These are phyloP conservation scores for Eragrostis curvula DNA, from an alignment of 176 grass and related monocot genomes.

Conservation along the genomic window DNA sequence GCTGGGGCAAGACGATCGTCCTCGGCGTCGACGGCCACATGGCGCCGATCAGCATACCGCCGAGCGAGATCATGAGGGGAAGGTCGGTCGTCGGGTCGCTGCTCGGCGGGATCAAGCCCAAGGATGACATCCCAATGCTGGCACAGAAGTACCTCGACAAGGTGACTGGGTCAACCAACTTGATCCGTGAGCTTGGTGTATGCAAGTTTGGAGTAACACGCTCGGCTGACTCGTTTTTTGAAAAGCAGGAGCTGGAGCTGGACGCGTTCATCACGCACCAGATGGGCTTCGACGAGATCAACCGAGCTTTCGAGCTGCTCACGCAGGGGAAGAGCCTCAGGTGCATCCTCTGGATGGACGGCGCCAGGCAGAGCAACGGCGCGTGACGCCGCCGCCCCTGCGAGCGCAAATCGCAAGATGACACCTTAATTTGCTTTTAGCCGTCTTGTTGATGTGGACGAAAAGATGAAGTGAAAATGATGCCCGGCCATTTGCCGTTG, in stretches of 20 bases:
- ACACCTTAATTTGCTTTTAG: too few relatives aligned
- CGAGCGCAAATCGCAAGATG: too few relatives aligned
- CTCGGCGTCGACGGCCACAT: constrained; percentile 21
- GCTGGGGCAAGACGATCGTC: constrained; percentile 69
- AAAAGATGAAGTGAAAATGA: too few relatives aligned
- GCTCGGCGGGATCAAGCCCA: constrained; percentile 65
- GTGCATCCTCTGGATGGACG: constrained; percentile 64
- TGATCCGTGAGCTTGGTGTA: too few relatives aligned
- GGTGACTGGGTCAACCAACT: constrained; percentile 27
- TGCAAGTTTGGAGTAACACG: too few relatives aligned
- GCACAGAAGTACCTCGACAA: constrained; percentile 48
- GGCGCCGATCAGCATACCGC: constrained; percentile 26
- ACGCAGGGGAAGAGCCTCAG: constrained; percentile 47
- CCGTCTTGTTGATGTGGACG: too few relatives aligned
- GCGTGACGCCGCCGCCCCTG: background rate
- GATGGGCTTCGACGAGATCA: constrained; percentile 58
- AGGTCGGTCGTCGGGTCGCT: constrained; percentile 41
- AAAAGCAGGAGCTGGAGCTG: constrained; percentile 66
- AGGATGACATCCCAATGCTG: constrained; percentile 58
- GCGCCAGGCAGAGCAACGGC: background rate
- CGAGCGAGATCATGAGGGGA: constrained; percentile 20
- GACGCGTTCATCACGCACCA: constrained; percentile 61
- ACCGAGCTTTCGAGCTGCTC: constrained; percentile 58
- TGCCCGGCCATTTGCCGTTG: too few relatives aligned
- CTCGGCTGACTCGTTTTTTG: too few relatives aligned